Evolutionary conservation across 371 early-diverging fungal genomes (phyloP).

Genomic region (Lichtheimia ramosa): DNA sequence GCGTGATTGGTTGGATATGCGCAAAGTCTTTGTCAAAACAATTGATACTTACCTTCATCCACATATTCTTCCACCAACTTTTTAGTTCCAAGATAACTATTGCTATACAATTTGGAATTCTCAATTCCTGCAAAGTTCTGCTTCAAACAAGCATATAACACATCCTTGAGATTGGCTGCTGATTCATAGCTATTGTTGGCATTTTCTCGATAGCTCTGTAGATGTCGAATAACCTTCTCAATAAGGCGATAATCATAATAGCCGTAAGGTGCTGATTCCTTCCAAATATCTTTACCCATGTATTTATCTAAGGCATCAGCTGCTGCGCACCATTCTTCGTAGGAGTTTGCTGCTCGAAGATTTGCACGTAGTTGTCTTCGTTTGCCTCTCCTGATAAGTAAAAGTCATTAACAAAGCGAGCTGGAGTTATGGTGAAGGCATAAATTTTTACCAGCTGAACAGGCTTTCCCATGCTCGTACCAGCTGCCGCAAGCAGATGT

Average conservation of each 20-base stretch:
- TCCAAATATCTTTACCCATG: slow-evolving; percentile 77
- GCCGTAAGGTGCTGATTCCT: slow-evolving; percentile 55
- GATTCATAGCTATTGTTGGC: slow-evolving; percentile 25
- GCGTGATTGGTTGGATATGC: background rate
- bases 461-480: slow-evolving; percentile 77
- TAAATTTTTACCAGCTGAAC: slow-evolving; percentile 57
- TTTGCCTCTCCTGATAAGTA: slow-evolving; percentile 53
- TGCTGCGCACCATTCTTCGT: slow-evolving; percentile 71
- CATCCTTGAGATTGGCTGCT: slow-evolving; percentile 41
- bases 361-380: slow-evolving; percentile 49
- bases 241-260: slow-evolving; percentile 74
- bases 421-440: background rate
- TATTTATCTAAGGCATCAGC: slow-evolving; percentile 73
- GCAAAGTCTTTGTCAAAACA: background rate
- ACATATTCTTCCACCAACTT: slow-evolving; percentile 76
- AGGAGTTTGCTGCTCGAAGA: slow-evolving; percentile 53
- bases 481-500: slow-evolving; percentile 67
- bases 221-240: slow-evolving; percentile 59
- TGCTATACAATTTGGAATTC: slow-evolving; percentile 72
- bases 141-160: slow-evolving; percentile 71
- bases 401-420: background rate
- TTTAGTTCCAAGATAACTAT: slow-evolving; percentile 80
- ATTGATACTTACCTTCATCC: slow-evolving; percentile 60
- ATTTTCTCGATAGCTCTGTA: slow-evolving; percentile 34
- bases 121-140: slow-evolving; percentile 83